phyloP scores from a whole-genome alignment of 495 filamentous ascomycete genomes.

The Xylaria castorea region DNA sequence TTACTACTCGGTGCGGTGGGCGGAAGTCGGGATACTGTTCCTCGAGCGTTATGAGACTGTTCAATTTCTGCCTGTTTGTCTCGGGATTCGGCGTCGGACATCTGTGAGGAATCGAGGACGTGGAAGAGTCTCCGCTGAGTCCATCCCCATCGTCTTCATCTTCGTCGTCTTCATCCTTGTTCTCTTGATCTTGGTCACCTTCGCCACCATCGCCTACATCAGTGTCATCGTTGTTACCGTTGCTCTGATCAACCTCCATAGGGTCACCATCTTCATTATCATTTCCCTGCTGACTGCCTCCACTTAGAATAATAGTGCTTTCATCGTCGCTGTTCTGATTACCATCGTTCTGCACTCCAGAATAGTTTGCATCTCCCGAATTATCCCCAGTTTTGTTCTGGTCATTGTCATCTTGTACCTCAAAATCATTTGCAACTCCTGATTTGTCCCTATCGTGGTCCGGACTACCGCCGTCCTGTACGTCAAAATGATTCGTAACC shows the following conservation, averaged over 20 bases:
- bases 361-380: too few relatives aligned
- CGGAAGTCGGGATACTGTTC: neutral
- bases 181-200: neutral
- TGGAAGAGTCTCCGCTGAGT: neutral
- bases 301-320: too few relatives aligned
- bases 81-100: neutral
- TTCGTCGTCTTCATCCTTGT: too few relatives aligned
- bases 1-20: neutral
- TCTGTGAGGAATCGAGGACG: neutral
- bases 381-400: too few relatives aligned
- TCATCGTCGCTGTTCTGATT: too few relatives aligned
- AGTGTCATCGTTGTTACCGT: neutral
- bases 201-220: neutral
- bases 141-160: too few relatives aligned
- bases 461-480: neutral
- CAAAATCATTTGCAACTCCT: too few relatives aligned
- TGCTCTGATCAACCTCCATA: neutral
- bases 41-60: neutral
- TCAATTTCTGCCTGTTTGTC: neutral
- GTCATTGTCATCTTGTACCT: too few relatives aligned
- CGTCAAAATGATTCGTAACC: too few relatives aligned
- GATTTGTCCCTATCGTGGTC: neutral
- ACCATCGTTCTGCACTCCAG: too few relatives aligned
- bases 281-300: neutral
- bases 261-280: neutral